Evolutionary conservation across 2,329 filamentous ascomycete genomes (phyloP).

Genomic region (Xylaria sp.): DNA sequence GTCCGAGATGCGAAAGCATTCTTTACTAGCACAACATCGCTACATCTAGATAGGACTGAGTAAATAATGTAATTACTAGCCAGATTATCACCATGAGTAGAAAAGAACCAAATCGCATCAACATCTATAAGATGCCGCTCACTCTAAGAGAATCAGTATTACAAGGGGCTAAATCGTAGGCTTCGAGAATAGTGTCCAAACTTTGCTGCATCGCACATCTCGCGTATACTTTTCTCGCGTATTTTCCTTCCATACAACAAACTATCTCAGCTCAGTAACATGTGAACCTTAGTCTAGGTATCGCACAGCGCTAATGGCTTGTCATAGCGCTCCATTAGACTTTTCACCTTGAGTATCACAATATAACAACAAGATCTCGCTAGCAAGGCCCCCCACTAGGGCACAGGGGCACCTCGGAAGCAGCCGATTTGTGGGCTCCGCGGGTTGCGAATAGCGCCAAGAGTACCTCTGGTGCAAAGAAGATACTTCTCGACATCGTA

Average conservation of each 20-base stretch:
- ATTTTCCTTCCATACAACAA: no score
- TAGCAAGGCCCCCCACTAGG: no score
- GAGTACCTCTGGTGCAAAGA: constrained; percentile 1
- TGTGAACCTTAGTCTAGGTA: not conserved
- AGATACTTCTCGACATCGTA: not conserved
- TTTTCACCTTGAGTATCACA: no score
- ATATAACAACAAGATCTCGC: not conserved
- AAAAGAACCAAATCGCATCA: not conserved
- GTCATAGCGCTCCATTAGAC: not conserved
- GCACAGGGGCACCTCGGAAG: not conserved
- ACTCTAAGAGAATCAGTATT: not conserved
- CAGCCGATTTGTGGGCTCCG: not conserved
- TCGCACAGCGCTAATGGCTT: no score
- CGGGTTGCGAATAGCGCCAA: not conserved
- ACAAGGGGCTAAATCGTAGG: not conserved
- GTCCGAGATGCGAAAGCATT: constrained; percentile 31
- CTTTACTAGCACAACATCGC: constrained; percentile 20
- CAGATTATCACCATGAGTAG: not conserved
- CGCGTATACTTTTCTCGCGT: no score
- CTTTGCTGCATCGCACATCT: no score
- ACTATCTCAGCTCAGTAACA: no score
- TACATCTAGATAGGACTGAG: constrained; percentile 17
- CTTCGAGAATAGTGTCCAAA: no score
- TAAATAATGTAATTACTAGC: not conserved
- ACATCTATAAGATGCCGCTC: not conserved